Base-by-base conservation (phyloP, 768 basidiomycete species). In the Termitomyces sp. region DNA sequence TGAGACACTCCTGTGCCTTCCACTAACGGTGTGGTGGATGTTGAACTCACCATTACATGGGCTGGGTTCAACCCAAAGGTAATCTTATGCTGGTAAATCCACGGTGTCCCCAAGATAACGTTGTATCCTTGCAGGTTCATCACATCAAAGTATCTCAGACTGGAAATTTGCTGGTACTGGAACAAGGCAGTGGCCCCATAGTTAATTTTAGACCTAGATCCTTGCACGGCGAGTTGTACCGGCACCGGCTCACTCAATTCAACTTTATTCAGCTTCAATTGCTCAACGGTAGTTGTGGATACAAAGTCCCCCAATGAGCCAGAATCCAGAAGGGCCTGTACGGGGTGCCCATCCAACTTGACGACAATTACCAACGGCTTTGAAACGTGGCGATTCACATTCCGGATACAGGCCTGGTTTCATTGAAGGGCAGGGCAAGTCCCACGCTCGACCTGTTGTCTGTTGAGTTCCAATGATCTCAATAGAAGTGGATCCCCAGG, bases 271-370 rank as follows among this genome's bases (percentile, higher is more conserved):
- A 44, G 11, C 20, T 44, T 51, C 4, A n/a, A 18, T 3, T 33
- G 32, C 13, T 52, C 8, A 0, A 52, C 18, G 2, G n/a, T 35
- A 8, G 35, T 13, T 3, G 20, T 53, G 8, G n/a, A 53, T 1
- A 20, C 35, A 15, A 81, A 79, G 57, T 81, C 80, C 0, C 77
- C 75, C 0, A 76, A 57, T 0, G 74, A 78, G 0, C 77, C 78
- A 0, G 70, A 69, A 58, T 79, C 76, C 0, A 80, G n/a, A 4
- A 81, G 59, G 0, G 79, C 77, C 1, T 68, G 61, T 0, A 65
- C 72, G 0, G 73, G 72, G 1, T 76, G 61, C 0, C 72, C 76
- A 61, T 80, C 74, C 1, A 80, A 60, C 1, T 66, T 51, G 0
- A 74, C 68, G 0, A 69, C 69, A 0, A 80, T 65, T 0, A 78